Percentiles rank a stretch among this genome's conserved stretches.
Conservation (phyloP, 192 early-diverging fungal genomes). For the Helicostylum pulchrum region DNA sequence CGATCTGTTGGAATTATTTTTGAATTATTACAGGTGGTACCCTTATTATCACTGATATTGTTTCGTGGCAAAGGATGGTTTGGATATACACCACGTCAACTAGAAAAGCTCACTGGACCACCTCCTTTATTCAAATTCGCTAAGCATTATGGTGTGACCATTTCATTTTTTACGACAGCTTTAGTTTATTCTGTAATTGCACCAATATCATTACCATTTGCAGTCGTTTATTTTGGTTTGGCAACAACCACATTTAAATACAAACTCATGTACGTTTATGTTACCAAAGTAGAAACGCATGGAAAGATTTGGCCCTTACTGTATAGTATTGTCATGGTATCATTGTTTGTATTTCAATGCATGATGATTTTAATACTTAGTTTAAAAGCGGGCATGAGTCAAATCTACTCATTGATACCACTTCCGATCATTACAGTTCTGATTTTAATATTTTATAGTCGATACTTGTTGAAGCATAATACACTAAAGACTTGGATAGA, state of each 20-base stretch:
- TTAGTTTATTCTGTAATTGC: constrained; percentile 70
- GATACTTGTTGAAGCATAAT: not conserved
- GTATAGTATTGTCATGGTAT: constrained; percentile 57
- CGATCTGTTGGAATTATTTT: constrained; percentile 58
- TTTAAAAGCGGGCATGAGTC: constrained; percentile 42
- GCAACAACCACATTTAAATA: constrained; percentile 70
- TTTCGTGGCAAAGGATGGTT: constrained; percentile 31
- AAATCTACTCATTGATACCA: constrained; percentile 52
- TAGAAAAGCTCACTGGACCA: constrained; percentile 39
- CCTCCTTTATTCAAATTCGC: constrained; percentile 70
- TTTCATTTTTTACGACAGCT: constrained; percentile 68
- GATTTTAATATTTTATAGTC: constrained; percentile 4
- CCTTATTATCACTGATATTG: constrained; percentile 39
- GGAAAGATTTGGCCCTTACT: constrained; percentile 67
- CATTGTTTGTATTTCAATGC: constrained; percentile 64
- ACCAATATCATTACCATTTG: constrained; percentile 67
- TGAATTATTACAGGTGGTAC: constrained; percentile 64
- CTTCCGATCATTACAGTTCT: constrained; percentile 39
- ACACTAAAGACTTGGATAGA: not conserved
- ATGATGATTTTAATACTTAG: constrained; percentile 61
- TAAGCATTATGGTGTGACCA: constrained; percentile 57
- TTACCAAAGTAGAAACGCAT: constrained; percentile 67
- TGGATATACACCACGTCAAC: constrained; percentile 60
- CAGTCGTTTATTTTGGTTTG: constrained; percentile 57
- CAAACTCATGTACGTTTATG: constrained; percentile 69